A percentile compares a stretch with the other conserved stretches of the same genome.
Conservation (phyloP, 176 grass and related monocot species). For the Bonia amplexicaulis region DNA sequence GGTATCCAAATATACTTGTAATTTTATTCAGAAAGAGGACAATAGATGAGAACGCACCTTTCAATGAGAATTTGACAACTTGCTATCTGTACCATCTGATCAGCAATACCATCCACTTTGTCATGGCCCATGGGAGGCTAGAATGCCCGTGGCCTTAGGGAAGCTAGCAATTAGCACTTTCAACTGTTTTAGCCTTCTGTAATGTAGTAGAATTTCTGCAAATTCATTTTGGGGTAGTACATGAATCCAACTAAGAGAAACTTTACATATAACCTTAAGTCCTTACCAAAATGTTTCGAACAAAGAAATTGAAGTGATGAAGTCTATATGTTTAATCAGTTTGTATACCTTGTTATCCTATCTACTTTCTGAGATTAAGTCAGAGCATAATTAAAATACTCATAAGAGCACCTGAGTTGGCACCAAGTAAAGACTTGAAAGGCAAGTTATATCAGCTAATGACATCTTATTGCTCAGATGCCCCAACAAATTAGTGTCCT, state of each 20-base stretch:
- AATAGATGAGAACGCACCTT: not conserved
- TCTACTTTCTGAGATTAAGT: constrained; percentile 8
- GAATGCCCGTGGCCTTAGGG: not conserved
- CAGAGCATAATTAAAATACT: constrained; percentile 1
- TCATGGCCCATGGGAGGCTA: not conserved
- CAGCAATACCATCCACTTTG: not conserved
- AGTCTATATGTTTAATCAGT: not conserved
- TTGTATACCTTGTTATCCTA: not conserved
- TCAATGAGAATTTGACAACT: constrained; percentile 1
- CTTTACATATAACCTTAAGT: not conserved
- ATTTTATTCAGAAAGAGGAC: constrained; percentile 10
- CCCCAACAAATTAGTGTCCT: constrained; percentile 11
- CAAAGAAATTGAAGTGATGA: not conserved
- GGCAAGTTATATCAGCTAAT: not conserved
- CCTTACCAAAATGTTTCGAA: not conserved
- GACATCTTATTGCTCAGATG: not conserved
- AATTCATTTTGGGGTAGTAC: constrained; percentile 10
- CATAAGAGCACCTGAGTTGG: not conserved
- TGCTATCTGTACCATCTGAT: not conserved
- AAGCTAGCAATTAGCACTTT: constrained; percentile 12
- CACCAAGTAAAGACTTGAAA: constrained; percentile 3
- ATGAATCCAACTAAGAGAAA: not conserved
- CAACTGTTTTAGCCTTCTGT: not conserved
- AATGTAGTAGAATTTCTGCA: not conserved
- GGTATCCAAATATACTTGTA: not conserved